Base-by-base conservation (phyloP, 345 rosid genomes). In the Rhizophora mangle region DNA sequence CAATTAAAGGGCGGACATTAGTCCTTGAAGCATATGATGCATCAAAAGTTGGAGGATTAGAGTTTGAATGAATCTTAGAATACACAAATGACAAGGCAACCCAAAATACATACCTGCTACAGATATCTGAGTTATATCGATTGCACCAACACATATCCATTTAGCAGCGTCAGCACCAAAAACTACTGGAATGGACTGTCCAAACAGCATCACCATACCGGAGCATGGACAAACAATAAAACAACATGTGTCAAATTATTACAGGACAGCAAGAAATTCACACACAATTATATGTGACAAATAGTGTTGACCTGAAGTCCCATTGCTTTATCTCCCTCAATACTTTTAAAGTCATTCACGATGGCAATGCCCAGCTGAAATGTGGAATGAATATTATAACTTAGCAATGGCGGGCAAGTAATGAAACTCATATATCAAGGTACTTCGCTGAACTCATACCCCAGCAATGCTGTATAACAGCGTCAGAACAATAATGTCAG, bases 61-160 rank as follows among this genome's bases (percentile, higher is more conserved):
- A 24, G 30, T 56, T 56, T 10, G 15, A 5, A 43, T 43, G 49
- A 43, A 43, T 22, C 24, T 55, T 6, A 10, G 30, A 34, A 29
- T 29, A 51, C 13, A 56, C 6, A 11, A 21, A n/a, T 26, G 22
- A 6, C 20, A 34, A 64, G 74, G 16, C 8, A 62, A 69, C 68
- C 18, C 18, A 20, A 55, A 63, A 43, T 27, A 8, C 68, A 47
- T 89, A 95, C 99, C 99, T 39, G 96, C 96, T 49, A 92, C 87
- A 64, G 99, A 92, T 78, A 92, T 55, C 72, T 95, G 99, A 60
- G 97, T 95, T 73, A 95, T 68, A 82, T 95, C 97, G 39, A 95
- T 90, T 52, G 97, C 97, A n/a, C 97, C 94, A 68, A 92, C 97
- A 77, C 99, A 88, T 18, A 95, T 95, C 99, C 99, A 95, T 81